Evolutionary conservation across 2,329 filamentous ascomycete genomes (phyloP).

Genomic region (Thermomyces lanuginosus): DNA sequence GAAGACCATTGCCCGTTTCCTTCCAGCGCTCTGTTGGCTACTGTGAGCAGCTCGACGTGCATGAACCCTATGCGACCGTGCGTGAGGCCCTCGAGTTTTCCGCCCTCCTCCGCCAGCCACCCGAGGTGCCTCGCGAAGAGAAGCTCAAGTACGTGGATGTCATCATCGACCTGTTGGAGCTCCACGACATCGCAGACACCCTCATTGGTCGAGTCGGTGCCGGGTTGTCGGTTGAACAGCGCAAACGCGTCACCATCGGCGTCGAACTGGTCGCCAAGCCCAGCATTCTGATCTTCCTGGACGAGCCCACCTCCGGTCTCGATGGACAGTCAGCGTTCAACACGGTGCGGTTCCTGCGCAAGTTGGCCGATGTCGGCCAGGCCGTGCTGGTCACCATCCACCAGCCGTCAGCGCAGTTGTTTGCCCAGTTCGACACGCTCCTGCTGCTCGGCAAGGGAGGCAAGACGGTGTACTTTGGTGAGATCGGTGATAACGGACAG

Average conservation of each 20-base stretch:
- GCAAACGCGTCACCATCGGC: slow-evolving; percentile 54
- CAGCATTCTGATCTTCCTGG: slow-evolving; percentile 49
- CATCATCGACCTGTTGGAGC: slow-evolving; percentile 46
- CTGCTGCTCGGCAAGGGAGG: slow-evolving; percentile 49
- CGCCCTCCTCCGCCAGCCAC: slow-evolving; percentile 43
- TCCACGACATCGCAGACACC: slow-evolving; percentile 48
- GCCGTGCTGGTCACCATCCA: slow-evolving; percentile 57
- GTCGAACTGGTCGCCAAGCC: slow-evolving; percentile 56
- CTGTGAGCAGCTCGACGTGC: slow-evolving; percentile 53
- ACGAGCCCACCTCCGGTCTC: slow-evolving; percentile 54
- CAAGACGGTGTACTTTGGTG: slow-evolving; percentile 56
- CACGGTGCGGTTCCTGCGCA: slow-evolving; percentile 50
- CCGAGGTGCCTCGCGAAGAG: slow-evolving; percentile 35
- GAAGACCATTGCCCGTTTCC: slow-evolving; percentile 39
- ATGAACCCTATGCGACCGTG: slow-evolving; percentile 49
- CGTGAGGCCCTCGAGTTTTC: slow-evolving; percentile 51
- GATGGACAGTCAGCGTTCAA: slow-evolving; percentile 51
- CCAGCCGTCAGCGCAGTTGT: slow-evolving; percentile 49
- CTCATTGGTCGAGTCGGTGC: slow-evolving; percentile 33
- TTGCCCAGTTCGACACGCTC: slow-evolving; percentile 55
- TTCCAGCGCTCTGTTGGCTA: slow-evolving; percentile 55
- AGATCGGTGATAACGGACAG: slow-evolving; percentile 47
- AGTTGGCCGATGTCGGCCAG: slow-evolving; percentile 47
- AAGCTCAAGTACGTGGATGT: slow-evolving; percentile 50
- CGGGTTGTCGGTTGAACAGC: slow-evolving; percentile 45